Evolutionary conservation across 768 basidiomycete species (phyloP).

Genomic region (Termitomyces sp.): DNA sequence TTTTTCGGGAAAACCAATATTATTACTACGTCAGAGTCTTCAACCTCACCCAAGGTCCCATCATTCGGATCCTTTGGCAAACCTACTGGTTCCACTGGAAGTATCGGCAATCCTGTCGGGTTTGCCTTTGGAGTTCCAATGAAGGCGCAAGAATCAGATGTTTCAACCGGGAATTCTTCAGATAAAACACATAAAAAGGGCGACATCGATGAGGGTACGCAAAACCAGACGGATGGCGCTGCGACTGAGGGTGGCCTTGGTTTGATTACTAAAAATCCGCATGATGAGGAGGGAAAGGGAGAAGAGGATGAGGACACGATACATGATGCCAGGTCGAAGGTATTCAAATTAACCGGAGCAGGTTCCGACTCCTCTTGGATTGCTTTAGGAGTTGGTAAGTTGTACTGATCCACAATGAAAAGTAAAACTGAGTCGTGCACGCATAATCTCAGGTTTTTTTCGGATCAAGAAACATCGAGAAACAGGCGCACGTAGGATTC

Average conservation of each 20-base stretch:
- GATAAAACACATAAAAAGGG: slow-evolving; percentile 10
- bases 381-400: slow-evolving; percentile 65
- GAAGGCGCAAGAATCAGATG: slow-evolving; percentile 19
- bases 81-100: slow-evolving; percentile 31
- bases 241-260: slow-evolving; percentile 21
- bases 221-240: slow-evolving; percentile 12
- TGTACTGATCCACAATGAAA: not conserved
- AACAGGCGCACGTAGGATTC: slow-evolving; percentile 49
- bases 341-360: slow-evolving; percentile 49
- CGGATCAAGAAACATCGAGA: slow-evolving; percentile 73
- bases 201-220: slow-evolving; percentile 5
- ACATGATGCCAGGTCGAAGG: slow-evolving; percentile 55
- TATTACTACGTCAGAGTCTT: not conserved
- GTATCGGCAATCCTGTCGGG: slow-evolving; percentile 60
- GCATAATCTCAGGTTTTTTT: slow-evolving; percentile 46
- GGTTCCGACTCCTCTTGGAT: slow-evolving; percentile 45
- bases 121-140: slow-evolving; percentile 48
- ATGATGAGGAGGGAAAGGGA: slow-evolving; percentile 73
- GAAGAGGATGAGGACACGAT: slow-evolving; percentile 76
- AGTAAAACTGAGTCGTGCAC: not conserved
- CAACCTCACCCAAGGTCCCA: slow-evolving; percentile 10
- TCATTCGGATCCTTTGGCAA: slow-evolving; percentile 29
- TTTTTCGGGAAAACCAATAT: not conserved
- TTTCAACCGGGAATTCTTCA: not conserved
- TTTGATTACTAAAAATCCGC: slow-evolving; percentile 27